Percentiles rank a stretch among this genome's conserved stretches.
phyloP scores from a whole-genome alignment of 1,284 basidiomycete species.

The Erythrobasidium hasegawianum region DNA sequence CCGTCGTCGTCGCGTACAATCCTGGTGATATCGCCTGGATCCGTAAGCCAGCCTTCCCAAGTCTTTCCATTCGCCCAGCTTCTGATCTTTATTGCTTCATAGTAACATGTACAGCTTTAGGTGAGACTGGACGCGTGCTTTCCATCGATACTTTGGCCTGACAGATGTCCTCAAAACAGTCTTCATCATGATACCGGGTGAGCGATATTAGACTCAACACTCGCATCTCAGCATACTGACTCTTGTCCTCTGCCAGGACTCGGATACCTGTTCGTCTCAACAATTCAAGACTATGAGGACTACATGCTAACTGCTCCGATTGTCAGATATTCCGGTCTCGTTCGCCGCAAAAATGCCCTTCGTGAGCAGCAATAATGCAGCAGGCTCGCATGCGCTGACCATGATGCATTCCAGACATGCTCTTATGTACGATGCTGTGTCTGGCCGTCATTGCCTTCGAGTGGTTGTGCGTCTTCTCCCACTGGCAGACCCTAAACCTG shows the following conservation, averaged over 20 bases:
- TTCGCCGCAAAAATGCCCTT: conserved; percentile 61
- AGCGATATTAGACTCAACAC: neutral
- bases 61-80: neutral
- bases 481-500: neutral
- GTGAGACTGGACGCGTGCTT: neutral
- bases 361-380: conserved; percentile 51
- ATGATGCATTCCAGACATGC: conserved; percentile 25
- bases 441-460: conserved; percentile 70
- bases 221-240: neutral
- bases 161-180: neutral
- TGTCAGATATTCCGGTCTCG: conserved; percentile 69
- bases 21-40: conserved; percentile 36
- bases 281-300: neutral
- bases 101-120: conserved; percentile 35
- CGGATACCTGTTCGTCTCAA: conserved; percentile 28
- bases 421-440: conserved; percentile 35
- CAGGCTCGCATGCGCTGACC: conserved; percentile 44
- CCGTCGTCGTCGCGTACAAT: conserved; percentile 37
- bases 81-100: neutral
- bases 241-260: conserved; percentile 19
- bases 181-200: conserved; percentile 34
- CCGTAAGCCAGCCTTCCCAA: conserved; percentile 3
- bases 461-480: conserved; percentile 43
- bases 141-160: conserved; percentile 1
- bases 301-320: conserved; percentile 45